Evolutionary conservation across 169 alveolate species (phyloP).

Genomic region (Plasmodium sp.): DNA sequence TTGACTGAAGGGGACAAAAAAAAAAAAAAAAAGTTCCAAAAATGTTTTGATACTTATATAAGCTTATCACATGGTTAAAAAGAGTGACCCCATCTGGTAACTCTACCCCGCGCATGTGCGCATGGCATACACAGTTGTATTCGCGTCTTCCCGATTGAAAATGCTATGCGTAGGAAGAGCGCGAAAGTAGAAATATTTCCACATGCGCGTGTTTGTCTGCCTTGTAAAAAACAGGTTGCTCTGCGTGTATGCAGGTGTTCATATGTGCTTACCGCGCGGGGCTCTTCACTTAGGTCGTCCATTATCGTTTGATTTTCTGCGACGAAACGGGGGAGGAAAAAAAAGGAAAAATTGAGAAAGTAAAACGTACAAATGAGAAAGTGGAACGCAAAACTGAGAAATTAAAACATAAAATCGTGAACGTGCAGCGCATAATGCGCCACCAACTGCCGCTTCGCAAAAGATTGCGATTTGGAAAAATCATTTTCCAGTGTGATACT

Average conservation of each 20-base stretch:
- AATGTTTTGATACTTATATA: neutral
- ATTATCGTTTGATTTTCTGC: slow-evolving; percentile 30
- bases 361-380: neutral
- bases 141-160: neutral
- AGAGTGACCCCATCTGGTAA: neutral
- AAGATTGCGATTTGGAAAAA: neutral
- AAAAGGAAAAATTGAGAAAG: neutral
- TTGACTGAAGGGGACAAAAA: neutral
- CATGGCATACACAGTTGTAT: neutral
- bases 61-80: neutral
- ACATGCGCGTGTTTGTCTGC: neutral
- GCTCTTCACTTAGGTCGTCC: slow-evolving; percentile 47
- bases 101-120: neutral
- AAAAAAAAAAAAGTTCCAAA: neutral
- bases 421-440: neutral
- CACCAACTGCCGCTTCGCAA: neutral
- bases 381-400: neutral
- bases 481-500: neutral
- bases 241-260: neutral
- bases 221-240: neutral
- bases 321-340: neutral
- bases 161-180: neutral
- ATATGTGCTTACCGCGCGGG: neutral
- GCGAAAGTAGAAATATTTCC: neutral
- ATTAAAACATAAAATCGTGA: neutral